Conservation (phyloP, 2,329 filamentous ascomycete species). For the Penicillium sp. region DNA sequence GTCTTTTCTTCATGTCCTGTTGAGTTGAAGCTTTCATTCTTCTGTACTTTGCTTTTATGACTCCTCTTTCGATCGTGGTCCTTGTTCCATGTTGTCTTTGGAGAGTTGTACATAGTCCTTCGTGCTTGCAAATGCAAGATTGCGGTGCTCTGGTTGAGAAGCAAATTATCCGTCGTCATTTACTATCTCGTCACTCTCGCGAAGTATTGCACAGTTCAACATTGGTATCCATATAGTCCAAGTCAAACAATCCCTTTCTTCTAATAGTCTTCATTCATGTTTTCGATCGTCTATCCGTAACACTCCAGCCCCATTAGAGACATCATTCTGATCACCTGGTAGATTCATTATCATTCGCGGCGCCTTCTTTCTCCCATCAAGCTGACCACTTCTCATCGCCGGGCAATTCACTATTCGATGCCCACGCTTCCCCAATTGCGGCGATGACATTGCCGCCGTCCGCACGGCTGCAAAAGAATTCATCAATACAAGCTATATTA, state of each 20-base stretch:
- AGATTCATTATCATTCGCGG: background rate
- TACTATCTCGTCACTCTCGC: background rate
- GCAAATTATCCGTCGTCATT: background rate
- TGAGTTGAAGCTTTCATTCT: conserved; percentile 12
- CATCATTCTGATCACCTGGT: background rate
- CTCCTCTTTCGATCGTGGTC: background rate
- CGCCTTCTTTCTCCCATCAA: background rate
- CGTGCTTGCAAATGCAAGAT: conserved; percentile 14
- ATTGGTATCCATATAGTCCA: background rate
- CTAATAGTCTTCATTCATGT: background rate
- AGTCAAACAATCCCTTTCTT: background rate
- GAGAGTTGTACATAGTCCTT: conserved; percentile 21
- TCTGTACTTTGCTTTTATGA: conserved; percentile 5
- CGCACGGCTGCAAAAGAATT: background rate
- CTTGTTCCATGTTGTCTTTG: conserved; percentile 7
- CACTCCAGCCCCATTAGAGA: too few relatives aligned
- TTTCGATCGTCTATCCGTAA: background rate
- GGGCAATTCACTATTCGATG: background rate
- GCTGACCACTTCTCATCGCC: background rate
- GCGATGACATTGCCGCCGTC: background rate
- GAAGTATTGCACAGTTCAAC: too few relatives aligned
- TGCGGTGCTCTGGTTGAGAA: conserved; percentile 6
- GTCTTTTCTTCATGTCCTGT: conserved; percentile 2
- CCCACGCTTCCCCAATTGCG: background rate
- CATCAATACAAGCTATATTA: background rate